Base-by-base conservation (phyloP, 1,284 basidiomycete species). In the Leccinum solheimii region DNA sequence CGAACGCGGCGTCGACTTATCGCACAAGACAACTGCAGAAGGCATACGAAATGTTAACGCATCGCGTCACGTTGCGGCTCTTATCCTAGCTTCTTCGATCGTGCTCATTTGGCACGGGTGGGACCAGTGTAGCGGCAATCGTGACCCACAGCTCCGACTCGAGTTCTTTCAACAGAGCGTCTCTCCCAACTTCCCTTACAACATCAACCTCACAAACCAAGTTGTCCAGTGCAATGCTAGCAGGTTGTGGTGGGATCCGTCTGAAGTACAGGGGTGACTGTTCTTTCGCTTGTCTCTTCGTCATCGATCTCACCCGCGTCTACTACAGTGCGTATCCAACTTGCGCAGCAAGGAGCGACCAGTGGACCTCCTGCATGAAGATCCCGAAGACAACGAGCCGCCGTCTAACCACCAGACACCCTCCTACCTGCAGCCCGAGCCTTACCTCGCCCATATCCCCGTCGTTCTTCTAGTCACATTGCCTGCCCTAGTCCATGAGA, bases 71-170 rank as follows among this genome's bases (percentile, higher is more conserved):
- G 27, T 30, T 30, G 27, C 27, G 27, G 5, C 27, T 48, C 57
- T 30, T 32, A 53, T 56, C 57, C 56, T 34, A 38, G 19, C 11
- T 21, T 7, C 19, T 13, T 48, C 13, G 2, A n/a, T 5, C n/a
- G 9, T 50, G 10, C 49, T 56, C 13, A 57, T 91, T 92, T 68
- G 91, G 86, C 11, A 79, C 85, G 0, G 91, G 91, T 8, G 91
- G 91, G 5, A 91, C 90, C 1, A 90, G 86, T 61, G 82, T 83
- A 3, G 81, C 84, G 1, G 85, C 83, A 2, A 80, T 77, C 60
- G 88, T 91, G 34, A 68, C 71, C 14, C 55, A 67, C n/a, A 86
- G 83, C 3, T 75, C 74, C 50, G 83, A 87, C 68, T 66, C 79
- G n/a, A 82, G 80, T 58, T 93, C 90, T 72, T 89, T 84, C 67